phyloP scores from a whole-genome alignment of 148 eudicot species.

The Fagopyrum homotropicum region DNA sequence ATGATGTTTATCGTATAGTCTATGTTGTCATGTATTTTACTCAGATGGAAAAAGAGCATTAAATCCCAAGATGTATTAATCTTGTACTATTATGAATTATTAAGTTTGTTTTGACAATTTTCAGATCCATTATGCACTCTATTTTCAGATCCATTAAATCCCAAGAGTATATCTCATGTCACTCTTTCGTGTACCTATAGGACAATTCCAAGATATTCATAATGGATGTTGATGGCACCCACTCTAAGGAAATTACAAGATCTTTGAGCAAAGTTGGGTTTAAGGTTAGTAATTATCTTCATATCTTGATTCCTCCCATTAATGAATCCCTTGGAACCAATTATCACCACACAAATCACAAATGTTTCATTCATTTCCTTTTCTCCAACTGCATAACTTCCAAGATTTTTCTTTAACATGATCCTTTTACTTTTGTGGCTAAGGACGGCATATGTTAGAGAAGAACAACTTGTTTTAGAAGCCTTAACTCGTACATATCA shows the following conservation, averaged over 20 bases:
- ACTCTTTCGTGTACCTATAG: constrained; percentile 43
- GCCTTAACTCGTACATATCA: background rate
- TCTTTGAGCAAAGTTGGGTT: constrained; percentile 72
- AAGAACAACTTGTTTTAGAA: background rate
- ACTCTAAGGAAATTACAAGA: constrained; percentile 85
- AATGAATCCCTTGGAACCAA: background rate
- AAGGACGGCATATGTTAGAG: background rate
- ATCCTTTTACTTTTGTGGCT: background rate
- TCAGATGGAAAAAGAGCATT: background rate
- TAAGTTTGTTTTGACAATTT: background rate
- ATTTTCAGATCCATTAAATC: background rate
- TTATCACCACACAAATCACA: background rate
- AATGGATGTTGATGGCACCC: constrained; percentile 92
- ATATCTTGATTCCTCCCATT: background rate
- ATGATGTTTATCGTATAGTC: background rate
- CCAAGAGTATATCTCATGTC: constrained; percentile 16
- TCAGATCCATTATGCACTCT: background rate
- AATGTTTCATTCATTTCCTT: constrained; percentile 4
- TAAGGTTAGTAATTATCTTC: constrained; percentile 41
- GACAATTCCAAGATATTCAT: constrained; percentile 75
- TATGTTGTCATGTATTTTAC: background rate
- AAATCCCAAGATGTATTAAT: background rate
- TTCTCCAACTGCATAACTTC: background rate
- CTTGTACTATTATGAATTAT: background rate
- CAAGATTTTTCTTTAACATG: background rate